Conservation (phyloP, 2,329 filamentous ascomycete species). For the Aspergillus calidoustus region DNA sequence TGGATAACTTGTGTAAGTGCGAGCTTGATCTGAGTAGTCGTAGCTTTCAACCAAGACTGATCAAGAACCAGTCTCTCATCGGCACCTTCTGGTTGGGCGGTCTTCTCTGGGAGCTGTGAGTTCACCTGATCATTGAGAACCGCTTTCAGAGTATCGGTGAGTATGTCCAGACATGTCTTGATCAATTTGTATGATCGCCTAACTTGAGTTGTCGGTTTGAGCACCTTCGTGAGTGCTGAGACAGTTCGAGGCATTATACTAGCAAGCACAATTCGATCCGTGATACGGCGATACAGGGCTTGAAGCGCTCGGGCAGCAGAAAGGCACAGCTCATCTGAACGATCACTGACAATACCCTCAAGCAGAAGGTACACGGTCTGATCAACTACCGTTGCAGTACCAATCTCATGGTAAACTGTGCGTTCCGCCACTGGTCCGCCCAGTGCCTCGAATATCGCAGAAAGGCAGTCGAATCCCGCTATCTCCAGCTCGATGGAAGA, state of each 20-base stretch:
- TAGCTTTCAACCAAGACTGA: slow-evolving; percentile 76
- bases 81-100: slow-evolving; percentile 30
- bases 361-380: slow-evolving; percentile 81
- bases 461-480: slow-evolving; percentile 72
- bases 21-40: slow-evolving; percentile 78
- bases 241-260: slow-evolving; percentile 88
- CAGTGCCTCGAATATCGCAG: slow-evolving; percentile 66
- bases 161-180: slow-evolving; percentile 61
- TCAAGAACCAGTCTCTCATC: slow-evolving; percentile 48
- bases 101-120: slow-evolving; percentile 28
- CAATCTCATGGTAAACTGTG: slow-evolving; percentile 53
- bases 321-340: slow-evolving; percentile 70
- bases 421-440: slow-evolving; percentile 51
- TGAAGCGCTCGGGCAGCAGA: slow-evolving; percentile 70
- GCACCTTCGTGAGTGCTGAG: slow-evolving; percentile 75
- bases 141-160: slow-evolving; percentile 53
- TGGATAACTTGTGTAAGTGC: slow-evolving; percentile 79
- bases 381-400: slow-evolving; percentile 76
- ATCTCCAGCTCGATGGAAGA: slow-evolving; percentile 73
- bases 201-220: slow-evolving; percentile 70
- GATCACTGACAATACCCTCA: slow-evolving; percentile 69
- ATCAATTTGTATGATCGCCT: slow-evolving; percentile 68
- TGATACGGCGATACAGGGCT: slow-evolving; percentile 66
- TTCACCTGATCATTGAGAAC: slow-evolving; percentile 53
- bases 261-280: slow-evolving; percentile 74